These are phyloP conservation scores for Cenchrus americanus DNA, from an alignment of 176 grass and related monocot genomes.

Conservation along the genomic window DNA sequence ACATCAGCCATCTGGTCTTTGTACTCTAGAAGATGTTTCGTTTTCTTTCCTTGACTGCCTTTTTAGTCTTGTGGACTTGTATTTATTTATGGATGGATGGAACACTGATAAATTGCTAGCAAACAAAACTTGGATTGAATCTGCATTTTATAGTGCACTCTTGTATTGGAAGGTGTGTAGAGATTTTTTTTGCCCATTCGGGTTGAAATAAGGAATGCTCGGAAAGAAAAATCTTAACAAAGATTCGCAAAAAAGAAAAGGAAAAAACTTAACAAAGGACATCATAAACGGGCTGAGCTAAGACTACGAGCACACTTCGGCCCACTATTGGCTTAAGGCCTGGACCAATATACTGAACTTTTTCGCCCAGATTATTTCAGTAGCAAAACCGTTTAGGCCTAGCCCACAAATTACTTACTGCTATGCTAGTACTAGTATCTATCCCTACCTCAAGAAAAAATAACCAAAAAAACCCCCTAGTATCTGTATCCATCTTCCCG, in stretches of 20 bases:
- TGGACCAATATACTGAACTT: background rate
- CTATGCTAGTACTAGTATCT: background rate
- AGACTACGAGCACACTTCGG: background rate
- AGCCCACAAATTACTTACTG: background rate
- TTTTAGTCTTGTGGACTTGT: background rate
- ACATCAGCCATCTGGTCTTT: background rate
- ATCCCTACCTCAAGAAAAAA: no score
- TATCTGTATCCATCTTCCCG: no score
- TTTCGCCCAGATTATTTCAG: background rate
- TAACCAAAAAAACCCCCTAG: no score
- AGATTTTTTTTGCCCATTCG: background rate
- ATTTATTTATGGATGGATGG: background rate
- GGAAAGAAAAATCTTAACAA: background rate
- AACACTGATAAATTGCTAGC: background rate
- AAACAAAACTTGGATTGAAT: background rate
- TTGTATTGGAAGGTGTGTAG: background rate
- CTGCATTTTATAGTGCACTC: background rate
- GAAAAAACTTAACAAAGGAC: background rate
- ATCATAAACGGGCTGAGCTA: background rate
- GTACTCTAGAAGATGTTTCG: background rate
- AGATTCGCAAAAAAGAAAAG: background rate
- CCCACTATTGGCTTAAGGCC: background rate
- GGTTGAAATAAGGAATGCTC: background rate
- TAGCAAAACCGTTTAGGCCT: background rate
- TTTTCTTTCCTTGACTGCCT: background rate